Evolutionary conservation across 768 basidiomycete species (phyloP).

Genomic region (Phylloporus scabripes): DNA sequence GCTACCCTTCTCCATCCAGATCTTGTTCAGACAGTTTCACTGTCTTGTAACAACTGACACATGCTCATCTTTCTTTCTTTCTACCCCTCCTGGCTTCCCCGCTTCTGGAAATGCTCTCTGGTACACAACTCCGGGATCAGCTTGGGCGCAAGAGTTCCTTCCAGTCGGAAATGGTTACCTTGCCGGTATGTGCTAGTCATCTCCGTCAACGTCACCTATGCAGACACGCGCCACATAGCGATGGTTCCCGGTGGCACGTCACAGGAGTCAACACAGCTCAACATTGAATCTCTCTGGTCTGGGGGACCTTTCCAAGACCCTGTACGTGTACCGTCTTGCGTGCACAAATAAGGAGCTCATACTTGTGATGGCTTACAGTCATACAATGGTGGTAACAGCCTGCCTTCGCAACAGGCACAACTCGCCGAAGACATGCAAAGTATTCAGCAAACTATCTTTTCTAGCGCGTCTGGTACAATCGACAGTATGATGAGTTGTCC

Average conservation of each 20-base stretch:
- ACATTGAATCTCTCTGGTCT: conserved; percentile 73
- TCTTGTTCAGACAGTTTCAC: conserved; percentile 15
- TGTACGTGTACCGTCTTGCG: conserved; percentile 31
- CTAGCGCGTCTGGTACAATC: conserved; percentile 53
- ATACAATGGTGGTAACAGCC: conserved; percentile 70
- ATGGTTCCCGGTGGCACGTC: conserved; percentile 59
- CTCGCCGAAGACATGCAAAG: conserved; percentile 46
- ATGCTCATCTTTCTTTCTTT: conserved; percentile 13
- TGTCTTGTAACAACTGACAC: conserved; percentile 19
- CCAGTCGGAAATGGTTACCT: conserved; percentile 74
- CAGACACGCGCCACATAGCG: conserved; percentile 33
- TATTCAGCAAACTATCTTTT: conserved; percentile 54
- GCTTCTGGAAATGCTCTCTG: conserved; percentile 70
- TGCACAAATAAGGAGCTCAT: not conserved
- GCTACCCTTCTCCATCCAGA: conserved; percentile 16
- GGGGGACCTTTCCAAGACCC: conserved; percentile 67
- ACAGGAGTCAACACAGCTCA: conserved; percentile 59
- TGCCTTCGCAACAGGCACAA: conserved; percentile 36
- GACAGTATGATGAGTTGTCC: conserved; percentile 34
- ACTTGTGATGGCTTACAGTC: conserved; percentile 24
- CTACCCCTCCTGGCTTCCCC: conserved; percentile 49
- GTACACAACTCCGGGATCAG: conserved; percentile 49
- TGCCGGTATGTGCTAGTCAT: conserved; percentile 39
- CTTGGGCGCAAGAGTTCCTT: conserved; percentile 58
- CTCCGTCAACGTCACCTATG: not conserved